Evolutionary conservation across 2,329 filamentous ascomycete genomes (phyloP).

Genomic region (Colletotrichum chrysophilum): DNA sequence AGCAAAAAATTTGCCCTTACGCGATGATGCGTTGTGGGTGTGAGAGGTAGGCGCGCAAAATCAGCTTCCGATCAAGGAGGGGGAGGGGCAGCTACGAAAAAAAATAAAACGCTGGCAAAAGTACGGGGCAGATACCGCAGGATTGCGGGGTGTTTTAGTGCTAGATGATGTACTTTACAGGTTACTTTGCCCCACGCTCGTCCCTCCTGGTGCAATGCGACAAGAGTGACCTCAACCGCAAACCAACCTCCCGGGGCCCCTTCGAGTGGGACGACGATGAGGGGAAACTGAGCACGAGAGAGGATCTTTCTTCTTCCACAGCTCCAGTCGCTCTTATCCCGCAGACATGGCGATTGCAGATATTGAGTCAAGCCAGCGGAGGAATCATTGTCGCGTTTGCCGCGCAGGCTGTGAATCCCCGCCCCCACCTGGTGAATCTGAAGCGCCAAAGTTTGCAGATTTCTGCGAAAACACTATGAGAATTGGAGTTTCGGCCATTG

Average conservation of each 20-base stretch:
- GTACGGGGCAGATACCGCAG: background rate
- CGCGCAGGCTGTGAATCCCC: background rate
- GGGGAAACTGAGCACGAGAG: background rate
- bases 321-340: background rate
- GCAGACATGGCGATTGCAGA: background rate
- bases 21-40: conserved; percentile 16
- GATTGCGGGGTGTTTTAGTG: background rate
- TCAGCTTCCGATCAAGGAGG: conserved; percentile 20
- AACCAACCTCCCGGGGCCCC: background rate
- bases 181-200: conserved; percentile 7
- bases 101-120: background rate
- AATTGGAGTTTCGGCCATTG: conserved; percentile 14
- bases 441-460: background rate
- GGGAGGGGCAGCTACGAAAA: conserved; percentile 16
- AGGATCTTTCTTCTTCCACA: background rate
- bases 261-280: background rate
- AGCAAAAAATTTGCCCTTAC: conserved; percentile 15
- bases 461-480: background rate
- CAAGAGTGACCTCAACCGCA: background rate
- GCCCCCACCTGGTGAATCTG: background rate
- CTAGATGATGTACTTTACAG: background rate
- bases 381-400: background rate
- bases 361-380: background rate
- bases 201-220: background rate
- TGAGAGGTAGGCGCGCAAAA: conserved; percentile 15